Conservation (phyloP, 106 monocot species). For the Dendrobium catenatum region DNA sequence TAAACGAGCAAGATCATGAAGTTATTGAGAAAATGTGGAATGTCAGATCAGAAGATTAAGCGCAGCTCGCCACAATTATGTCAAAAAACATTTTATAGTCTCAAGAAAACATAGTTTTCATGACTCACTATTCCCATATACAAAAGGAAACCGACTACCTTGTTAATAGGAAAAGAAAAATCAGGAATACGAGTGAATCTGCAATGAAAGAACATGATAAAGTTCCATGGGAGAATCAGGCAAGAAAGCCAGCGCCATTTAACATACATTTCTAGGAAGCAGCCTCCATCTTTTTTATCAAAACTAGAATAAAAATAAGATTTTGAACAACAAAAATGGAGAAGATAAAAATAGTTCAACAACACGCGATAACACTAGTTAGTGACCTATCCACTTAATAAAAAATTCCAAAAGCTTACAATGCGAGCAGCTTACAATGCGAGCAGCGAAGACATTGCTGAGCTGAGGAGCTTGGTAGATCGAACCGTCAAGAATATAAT, state of each 20-base stretch:
- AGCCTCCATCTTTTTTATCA: neutral
- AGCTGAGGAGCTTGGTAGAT: conserved; percentile 97
- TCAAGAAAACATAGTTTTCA: neutral
- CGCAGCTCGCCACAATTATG: neutral
- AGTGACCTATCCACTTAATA: neutral
- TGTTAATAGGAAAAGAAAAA: neutral
- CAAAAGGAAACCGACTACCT: neutral
- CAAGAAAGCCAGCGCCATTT: neutral
- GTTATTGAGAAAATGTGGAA: neutral
- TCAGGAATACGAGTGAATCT: too few relatives aligned
- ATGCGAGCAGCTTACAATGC: conserved; percentile 89
- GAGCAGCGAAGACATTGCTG: conserved; percentile 77
- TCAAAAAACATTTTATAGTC: neutral
- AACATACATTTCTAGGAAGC: neutral
- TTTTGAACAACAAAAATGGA: neutral
- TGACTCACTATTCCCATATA: neutral
- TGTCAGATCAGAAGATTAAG: neutral
- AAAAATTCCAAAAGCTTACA: conserved; percentile 34
- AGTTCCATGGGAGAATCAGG: neutral
- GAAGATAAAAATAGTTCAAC: neutral
- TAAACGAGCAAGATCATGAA: neutral
- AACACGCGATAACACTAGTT: neutral
- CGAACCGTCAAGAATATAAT: conserved; percentile 89
- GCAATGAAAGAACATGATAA: neutral
- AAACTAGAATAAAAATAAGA: neutral